These are phyloP conservation scores for Lathyrus sativus DNA, from an alignment of 306 rosid genomes.

Conservation along the genomic window DNA sequence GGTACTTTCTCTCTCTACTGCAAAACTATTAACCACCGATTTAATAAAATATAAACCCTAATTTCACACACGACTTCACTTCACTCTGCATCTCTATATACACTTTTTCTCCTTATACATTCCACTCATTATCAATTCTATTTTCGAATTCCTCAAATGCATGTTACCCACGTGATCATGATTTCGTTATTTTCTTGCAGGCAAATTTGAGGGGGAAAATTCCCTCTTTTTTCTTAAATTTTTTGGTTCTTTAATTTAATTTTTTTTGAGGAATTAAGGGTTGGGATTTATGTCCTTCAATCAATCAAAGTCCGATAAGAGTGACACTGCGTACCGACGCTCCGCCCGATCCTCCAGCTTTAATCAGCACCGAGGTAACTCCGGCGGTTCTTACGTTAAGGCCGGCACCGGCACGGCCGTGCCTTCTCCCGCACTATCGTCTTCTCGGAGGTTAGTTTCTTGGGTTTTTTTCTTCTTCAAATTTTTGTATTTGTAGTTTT, in stretches of 20 bases:
- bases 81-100: background rate
- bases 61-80: slow-evolving; percentile 1
- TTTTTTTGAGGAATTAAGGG: slow-evolving; percentile 61
- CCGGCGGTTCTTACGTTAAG: slow-evolving; percentile 63
- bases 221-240: background rate
- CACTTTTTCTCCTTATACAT: background rate
- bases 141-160: background rate
- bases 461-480: slow-evolving; percentile 19
- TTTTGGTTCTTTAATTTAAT: background rate
- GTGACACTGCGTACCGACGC: slow-evolving; percentile 62
- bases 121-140: background rate
- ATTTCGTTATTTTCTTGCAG: slow-evolving; percentile 57
- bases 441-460: slow-evolving; percentile 60
- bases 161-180: slow-evolving; percentile 12
- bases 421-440: slow-evolving; percentile 60
- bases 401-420: slow-evolving; percentile 71
- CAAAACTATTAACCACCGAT: slow-evolving; percentile 37
- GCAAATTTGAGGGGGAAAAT: slow-evolving; percentile 37
- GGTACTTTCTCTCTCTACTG: slow-evolving; percentile 21
- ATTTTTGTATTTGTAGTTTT: background rate
- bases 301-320: slow-evolving; percentile 94
- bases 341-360: slow-evolving; percentile 77
- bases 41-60: slow-evolving; percentile 51
- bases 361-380: slow-evolving; percentile 72
- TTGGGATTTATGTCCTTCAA: slow-evolving; percentile 95